phyloP scores from a whole-genome alignment of 768 basidiomycete species.

The Omphalotus guepiniiformis region DNA sequence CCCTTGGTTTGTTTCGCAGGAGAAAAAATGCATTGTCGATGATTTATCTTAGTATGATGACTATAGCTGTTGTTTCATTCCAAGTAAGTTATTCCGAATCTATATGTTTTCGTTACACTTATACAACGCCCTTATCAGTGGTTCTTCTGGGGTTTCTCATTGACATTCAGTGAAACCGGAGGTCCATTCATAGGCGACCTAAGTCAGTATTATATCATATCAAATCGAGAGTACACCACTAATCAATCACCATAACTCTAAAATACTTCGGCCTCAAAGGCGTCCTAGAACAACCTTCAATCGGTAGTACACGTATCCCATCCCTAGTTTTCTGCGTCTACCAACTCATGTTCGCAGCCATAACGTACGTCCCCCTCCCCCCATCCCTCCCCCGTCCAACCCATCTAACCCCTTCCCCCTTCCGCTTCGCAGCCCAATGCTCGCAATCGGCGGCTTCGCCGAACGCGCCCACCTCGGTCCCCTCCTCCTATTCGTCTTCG shows the following conservation, averaged over 20 bases:
- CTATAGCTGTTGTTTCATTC: conserved; percentile 76
- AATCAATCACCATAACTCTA: conserved; percentile 19
- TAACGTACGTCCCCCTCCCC: conserved; percentile 36
- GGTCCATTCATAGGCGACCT: conserved; percentile 61
- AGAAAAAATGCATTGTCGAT: conserved; percentile 92
- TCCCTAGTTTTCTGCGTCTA: conserved; percentile 58
- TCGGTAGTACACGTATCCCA: conserved; percentile 49
- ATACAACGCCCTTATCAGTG: conserved; percentile 33
- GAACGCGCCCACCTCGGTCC: conserved; percentile 66
- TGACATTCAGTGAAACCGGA: conserved; percentile 62
- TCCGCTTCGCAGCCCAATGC: conserved; percentile 45
- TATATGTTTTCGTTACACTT: not conserved
- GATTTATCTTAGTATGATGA: conserved; percentile 77
- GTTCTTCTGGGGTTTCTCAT: conserved; percentile 79
- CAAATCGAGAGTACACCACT: not conserved
- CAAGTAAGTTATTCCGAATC: conserved; percentile 48
- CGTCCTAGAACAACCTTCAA: conserved; percentile 52
- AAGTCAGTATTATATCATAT: conserved; percentile 13
- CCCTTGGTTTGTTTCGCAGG: conserved; percentile 31
- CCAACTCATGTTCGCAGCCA: conserved; percentile 66
- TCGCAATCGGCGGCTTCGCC: conserved; percentile 69
- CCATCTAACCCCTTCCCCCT: not conserved
- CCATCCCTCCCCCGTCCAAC: not conserved
- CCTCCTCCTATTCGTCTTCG: conserved; percentile 65
- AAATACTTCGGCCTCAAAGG: conserved; percentile 60